Conservation (phyloP, 768 basidiomycete genomes). For the Calocybe cyanea region DNA sequence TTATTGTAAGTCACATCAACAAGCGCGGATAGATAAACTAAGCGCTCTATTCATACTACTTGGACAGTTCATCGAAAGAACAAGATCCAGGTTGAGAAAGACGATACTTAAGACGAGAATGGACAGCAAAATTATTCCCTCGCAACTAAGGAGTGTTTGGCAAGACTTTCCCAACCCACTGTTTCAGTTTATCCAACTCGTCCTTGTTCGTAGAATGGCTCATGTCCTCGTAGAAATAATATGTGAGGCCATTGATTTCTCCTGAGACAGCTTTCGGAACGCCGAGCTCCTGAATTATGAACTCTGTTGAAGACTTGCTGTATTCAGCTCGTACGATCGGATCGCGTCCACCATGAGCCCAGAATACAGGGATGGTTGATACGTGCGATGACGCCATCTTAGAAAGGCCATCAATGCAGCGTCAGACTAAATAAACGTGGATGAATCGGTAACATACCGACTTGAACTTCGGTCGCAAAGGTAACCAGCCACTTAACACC, state of each 20-base stretch:
- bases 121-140: no score
- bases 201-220: conserved; percentile 60
- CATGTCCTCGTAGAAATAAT: conserved; percentile 63
- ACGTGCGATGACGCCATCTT: conserved; percentile 66
- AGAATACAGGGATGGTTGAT: conserved; percentile 70
- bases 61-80: no score
- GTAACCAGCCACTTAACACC: conserved; percentile 78
- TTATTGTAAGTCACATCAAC: no score
- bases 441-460: conserved; percentile 37
- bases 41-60: no score
- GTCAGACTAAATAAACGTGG: background rate
- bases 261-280: conserved; percentile 39
- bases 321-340: conserved; percentile 61
- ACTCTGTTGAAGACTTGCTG: conserved; percentile 51
- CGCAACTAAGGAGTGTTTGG: no score
- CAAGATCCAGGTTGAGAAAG: no score
- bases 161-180: conserved; percentile 63
- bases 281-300: conserved; percentile 51
- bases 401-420: conserved; percentile 4
- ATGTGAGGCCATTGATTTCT: conserved; percentile 55
- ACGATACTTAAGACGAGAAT: no score
- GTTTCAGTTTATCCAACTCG: conserved; percentile 68
- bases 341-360: conserved; percentile 81
- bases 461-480: conserved; percentile 61
- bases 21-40: no score